Percentiles rank a stretch among this genome's conserved stretches.
These are phyloP conservation scores for Escovopsis weberi DNA, from an alignment of 2,329 filamentous ascomycete species.

Conservation along the genomic window DNA sequence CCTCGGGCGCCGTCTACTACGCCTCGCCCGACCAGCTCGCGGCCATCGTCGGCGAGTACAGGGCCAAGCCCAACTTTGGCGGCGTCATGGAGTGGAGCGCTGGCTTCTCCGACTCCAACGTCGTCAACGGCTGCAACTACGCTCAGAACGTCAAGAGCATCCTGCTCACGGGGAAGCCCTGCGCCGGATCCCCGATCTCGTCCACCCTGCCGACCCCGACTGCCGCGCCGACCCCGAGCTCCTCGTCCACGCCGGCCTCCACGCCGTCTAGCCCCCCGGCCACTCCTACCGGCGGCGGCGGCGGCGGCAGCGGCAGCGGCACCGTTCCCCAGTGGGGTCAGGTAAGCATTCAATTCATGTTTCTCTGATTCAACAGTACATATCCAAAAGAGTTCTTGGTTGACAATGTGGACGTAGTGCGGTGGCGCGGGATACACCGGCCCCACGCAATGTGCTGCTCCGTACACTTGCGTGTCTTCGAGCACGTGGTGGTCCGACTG, in stretches of 20 bases:
- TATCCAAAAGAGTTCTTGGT: neutral
- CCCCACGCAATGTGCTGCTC: conserved; percentile 10
- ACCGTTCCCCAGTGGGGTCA: conserved; percentile 4
- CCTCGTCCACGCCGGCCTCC: neutral
- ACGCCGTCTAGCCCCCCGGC: neutral
- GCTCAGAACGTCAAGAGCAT: conserved; percentile 10
- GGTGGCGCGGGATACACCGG: conserved; percentile 11
- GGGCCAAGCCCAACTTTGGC: conserved; percentile 16
- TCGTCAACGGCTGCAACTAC: conserved; percentile 23
- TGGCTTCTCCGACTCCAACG: conserved; percentile 22
- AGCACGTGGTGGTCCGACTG: conserved; percentile 9
- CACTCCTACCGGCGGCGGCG: neutral
- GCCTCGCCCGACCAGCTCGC: conserved; percentile 11
- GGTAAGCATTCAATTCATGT: neutral
- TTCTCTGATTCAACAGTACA: neutral
- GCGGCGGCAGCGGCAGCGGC: neutral
- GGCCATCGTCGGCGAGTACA: conserved; percentile 15
- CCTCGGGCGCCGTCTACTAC: conserved; percentile 14
- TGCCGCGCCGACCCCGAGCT: neutral
- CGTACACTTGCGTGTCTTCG: conserved; percentile 9
- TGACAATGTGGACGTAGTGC: conserved; percentile 5
- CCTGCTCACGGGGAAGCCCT: conserved; percentile 2
- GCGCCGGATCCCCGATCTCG: conserved; percentile 1
- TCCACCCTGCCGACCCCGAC: neutral
- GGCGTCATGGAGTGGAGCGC: conserved; percentile 28